phyloP scores from a whole-genome alignment of 2,329 filamentous ascomycete species.

The Proliferodiscus dingleyae region DNA sequence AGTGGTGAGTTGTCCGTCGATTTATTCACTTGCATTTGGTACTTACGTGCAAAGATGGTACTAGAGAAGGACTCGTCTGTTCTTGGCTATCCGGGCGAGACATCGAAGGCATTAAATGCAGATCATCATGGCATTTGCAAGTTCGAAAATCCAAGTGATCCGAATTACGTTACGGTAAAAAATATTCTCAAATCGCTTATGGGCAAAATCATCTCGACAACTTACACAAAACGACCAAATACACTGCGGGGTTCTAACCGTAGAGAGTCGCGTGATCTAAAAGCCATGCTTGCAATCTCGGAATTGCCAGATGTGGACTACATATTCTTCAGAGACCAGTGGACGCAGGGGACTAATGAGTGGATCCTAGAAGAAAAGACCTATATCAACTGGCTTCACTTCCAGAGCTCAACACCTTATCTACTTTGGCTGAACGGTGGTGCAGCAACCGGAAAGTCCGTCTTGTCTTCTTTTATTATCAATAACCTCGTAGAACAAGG shows the following conservation, averaged over 20 bases:
- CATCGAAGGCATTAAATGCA: constrained; percentile 21
- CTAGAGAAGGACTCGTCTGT: constrained; percentile 29
- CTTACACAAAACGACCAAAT: not conserved
- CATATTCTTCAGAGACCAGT: not conserved
- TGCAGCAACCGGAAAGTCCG: not conserved
- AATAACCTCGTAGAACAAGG: not conserved
- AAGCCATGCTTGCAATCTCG: constrained; percentile 6
- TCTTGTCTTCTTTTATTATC: not conserved
- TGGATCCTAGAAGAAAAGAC: not conserved
- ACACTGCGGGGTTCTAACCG: not conserved
- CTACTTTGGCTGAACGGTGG: no score
- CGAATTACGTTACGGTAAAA: constrained; percentile 15
- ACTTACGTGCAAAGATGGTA: constrained; percentile 4
- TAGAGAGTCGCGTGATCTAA: not conserved
- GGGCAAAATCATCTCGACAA: not conserved
- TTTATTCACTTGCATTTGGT: no score
- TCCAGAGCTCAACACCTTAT: not conserved
- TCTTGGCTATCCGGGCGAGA: constrained; percentile 29
- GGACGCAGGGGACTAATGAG: not conserved
- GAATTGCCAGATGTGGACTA: constrained; percentile 3
- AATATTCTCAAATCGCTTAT: constrained; percentile 4
- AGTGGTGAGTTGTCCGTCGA: no score
- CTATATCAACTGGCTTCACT: not conserved
- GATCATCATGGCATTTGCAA: constrained; percentile 33
- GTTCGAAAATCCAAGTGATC: constrained; percentile 17